A percentile compares a stretch with the other conserved stretches of the same genome.
Conservation (phyloP, 78 protist species). For the Creolimax fragrantissima region DNA sequence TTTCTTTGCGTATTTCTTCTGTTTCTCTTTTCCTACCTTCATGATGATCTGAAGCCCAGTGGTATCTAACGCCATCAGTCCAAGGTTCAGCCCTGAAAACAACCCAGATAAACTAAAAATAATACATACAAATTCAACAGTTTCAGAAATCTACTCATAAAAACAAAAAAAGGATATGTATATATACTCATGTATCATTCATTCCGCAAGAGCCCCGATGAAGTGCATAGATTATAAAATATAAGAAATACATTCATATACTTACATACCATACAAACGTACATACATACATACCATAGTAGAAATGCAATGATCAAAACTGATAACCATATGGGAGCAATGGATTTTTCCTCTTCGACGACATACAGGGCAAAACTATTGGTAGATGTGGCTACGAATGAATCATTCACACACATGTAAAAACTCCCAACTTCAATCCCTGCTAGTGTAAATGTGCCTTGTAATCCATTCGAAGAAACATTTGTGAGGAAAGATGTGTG, state of each 20-base stretch:
- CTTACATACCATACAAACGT: background rate
- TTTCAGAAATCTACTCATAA: background rate
- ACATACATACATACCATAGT: background rate
- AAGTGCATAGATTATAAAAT: background rate
- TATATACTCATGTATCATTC: background rate
- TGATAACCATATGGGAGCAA: background rate
- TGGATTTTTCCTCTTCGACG: background rate
- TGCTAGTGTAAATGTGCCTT: background rate
- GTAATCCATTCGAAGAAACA: background rate
- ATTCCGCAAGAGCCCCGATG: background rate
- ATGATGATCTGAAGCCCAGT: conserved; percentile 56
- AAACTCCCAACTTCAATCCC: background rate
- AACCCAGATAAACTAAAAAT: conserved; percentile 46
- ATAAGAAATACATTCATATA: background rate
- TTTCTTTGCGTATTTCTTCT: conserved; percentile 48
- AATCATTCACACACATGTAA: background rate
- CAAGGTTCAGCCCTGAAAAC: conserved; percentile 81
- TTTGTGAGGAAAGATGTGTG: background rate
- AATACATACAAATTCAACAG: background rate
- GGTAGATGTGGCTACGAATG: background rate
- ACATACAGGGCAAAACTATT: background rate
- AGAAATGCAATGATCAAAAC: background rate
- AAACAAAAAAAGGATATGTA: background rate
- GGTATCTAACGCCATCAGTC: conserved; percentile 64
- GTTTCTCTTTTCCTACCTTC: conserved; percentile 37